These are phyloP conservation scores for Acephala macrosclerotiorum DNA, from an alignment of 2,329 filamentous ascomycete genomes.

Conservation along the genomic window DNA sequence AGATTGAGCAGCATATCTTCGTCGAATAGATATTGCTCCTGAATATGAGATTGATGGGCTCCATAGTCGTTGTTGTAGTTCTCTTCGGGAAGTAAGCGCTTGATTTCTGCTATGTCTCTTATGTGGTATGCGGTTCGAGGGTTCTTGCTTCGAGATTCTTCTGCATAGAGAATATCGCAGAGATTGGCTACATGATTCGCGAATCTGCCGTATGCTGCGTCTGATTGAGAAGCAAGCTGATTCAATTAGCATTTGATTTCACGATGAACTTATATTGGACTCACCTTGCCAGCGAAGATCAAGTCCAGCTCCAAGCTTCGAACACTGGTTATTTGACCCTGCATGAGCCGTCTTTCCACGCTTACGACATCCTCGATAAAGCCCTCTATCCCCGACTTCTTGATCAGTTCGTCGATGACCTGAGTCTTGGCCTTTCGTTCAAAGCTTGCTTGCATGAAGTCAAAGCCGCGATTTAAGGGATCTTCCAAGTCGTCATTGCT, in stretches of 20 bases:
- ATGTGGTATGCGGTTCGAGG: constrained; percentile 31
- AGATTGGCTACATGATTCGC: constrained; percentile 28
- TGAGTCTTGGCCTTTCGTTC: constrained; percentile 27
- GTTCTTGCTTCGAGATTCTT: constrained; percentile 6
- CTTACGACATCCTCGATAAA: constrained; percentile 35
- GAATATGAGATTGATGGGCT: constrained; percentile 8
- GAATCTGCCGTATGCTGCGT: constrained; percentile 29
- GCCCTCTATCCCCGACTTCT: constrained; percentile 29
- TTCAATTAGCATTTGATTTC: neutral
- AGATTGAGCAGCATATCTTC: constrained; percentile 15
- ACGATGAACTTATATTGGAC: neutral
- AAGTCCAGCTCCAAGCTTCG: constrained; percentile 37
- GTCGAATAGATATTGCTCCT: constrained; percentile 20
- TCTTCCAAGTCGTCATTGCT: neutral
- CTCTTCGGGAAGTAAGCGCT: constrained; percentile 35
- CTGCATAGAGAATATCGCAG: constrained; percentile 33
- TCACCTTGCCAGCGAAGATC: constrained; percentile 37
- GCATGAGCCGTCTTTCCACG: constrained; percentile 29
- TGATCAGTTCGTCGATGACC: constrained; percentile 36
- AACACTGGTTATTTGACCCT: constrained; percentile 30
- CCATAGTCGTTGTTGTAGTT: constrained; percentile 21
- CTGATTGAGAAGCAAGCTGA: constrained; percentile 34
- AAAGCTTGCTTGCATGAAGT: constrained; percentile 30
- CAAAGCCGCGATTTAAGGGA: constrained; percentile 4
- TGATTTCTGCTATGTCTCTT: constrained; percentile 32